Base-by-base conservation (phyloP, 306 rosid genomes). In the Vachellia pachyceras region DNA sequence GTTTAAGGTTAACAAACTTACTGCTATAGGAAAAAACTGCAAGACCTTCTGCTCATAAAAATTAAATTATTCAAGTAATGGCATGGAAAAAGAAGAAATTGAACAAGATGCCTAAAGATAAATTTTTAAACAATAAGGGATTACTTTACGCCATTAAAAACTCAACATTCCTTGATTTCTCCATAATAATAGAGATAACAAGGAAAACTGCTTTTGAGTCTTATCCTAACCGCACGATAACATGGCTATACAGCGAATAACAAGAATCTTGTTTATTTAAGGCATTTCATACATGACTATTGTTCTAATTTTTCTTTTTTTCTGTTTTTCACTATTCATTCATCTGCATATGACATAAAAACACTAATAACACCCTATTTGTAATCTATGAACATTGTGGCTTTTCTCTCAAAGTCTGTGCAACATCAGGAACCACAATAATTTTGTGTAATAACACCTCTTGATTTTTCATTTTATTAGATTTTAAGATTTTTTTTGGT, bases 221-320 rank as follows among this genome's bases (percentile, higher is more conserved):
- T 63, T 29, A 13, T 9, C 67, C 39, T 25, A 61, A 5, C 2
- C 9, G 6, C 58, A n/a, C 2, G 41, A 57, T 20, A 22, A 57
- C 23, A 57, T 8, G 33, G 5, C 20, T 22, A 9, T 20, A 57
- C 64, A 57, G 8, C 33, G 35, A 57, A 15, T 47, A 78, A 52
- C 17, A 50, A n/a, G n/a, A 57, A 33, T 58, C 12, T 17, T 75
- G 11, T 39, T 18, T 54, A 77, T 33, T 61, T 46, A 47, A 61
- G 33, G 14, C n/a, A 71, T 71, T 45, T 70, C 64, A 58, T 58
- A 33, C n/a, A 57, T 41, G 70, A 17, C 58, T 60, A 69, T 29
- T 79, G 49, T 45, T 71, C 18, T 37, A 44, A 42, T 44, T 58
- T 35, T 54, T 49, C 17, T 49, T 49, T 47, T n/a, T 15, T 11